These are phyloP conservation scores for Myriangium duriaei DNA, from an alignment of 2,329 filamentous ascomycete species.

Conservation along the genomic window DNA sequence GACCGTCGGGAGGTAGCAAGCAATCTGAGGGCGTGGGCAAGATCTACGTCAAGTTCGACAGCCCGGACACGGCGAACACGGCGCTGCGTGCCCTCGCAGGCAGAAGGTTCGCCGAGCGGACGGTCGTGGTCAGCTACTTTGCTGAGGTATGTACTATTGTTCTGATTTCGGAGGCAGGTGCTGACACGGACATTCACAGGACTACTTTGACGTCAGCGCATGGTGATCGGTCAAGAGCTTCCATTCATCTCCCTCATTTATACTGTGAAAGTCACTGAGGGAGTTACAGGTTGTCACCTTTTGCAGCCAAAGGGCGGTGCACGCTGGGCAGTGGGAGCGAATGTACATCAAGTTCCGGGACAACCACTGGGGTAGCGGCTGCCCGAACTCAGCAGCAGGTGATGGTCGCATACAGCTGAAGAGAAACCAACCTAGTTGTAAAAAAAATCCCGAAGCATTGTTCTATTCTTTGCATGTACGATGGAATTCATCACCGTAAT, in stretches of 20 bases:
- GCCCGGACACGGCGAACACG: conserved; percentile 62
- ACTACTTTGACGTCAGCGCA: conserved; percentile 85
- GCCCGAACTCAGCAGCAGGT: too few species aligned
- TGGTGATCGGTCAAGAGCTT: conserved; percentile 46
- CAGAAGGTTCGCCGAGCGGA: conserved; percentile 89
- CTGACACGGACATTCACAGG: conserved; percentile 36
- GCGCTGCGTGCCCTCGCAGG: conserved; percentile 84
- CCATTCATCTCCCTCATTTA: neutral
- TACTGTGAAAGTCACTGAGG: conserved; percentile 6
- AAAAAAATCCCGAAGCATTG: too few species aligned
- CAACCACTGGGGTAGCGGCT: too few species aligned
- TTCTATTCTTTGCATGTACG: too few species aligned
- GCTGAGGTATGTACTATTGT: conserved; percentile 56
- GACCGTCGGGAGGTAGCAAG: conserved; percentile 69
- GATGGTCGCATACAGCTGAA: too few species aligned
- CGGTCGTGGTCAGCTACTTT: conserved; percentile 93
- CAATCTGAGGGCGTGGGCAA: conserved; percentile 87
- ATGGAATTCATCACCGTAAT: too few species aligned
- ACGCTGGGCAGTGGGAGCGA: too few species aligned
- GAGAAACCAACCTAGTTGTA: too few species aligned
- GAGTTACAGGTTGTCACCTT: conserved; percentile 26
- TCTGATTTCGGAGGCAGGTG: conserved; percentile 21
- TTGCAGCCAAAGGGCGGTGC: too few species aligned
- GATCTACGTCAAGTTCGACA: conserved; percentile 92
- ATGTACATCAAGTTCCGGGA: too few species aligned